A percentile compares a stretch with the other conserved stretches of the same genome.
These are phyloP conservation scores for Nymphaea colorata DNA, from an alignment of 164 flowering plant species.

Conservation along the genomic window DNA sequence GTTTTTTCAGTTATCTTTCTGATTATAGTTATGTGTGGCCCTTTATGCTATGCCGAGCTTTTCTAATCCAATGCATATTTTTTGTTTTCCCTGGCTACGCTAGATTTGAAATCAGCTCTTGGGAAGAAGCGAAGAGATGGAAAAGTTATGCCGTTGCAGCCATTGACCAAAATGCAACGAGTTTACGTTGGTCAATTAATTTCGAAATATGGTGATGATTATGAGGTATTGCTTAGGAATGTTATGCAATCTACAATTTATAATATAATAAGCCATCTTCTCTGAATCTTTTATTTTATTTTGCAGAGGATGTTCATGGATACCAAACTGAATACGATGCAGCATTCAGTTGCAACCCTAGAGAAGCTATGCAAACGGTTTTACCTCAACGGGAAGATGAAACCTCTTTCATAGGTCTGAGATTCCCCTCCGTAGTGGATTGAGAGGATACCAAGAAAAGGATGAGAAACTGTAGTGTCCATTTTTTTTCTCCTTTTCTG, in stretches of 20 bases:
- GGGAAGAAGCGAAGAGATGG: conserved; percentile 91
- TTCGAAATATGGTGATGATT: conserved; percentile 75
- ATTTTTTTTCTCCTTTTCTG: too few species aligned
- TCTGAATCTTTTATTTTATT: neutral
- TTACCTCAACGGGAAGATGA: conserved; percentile 28
- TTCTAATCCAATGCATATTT: too few species aligned
- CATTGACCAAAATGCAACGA: conserved; percentile 67
- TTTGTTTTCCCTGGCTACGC: too few species aligned
- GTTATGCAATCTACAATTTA: neutral
- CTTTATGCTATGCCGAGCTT: too few species aligned
- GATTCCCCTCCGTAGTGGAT: too few species aligned
- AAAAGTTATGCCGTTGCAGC: conserved; percentile 46
- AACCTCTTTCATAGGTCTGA: conserved; percentile 15
- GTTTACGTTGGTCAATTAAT: conserved; percentile 41
- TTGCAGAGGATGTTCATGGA: conserved; percentile 87
- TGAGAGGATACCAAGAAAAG: too few species aligned
- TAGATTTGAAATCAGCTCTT: conserved; percentile 74
- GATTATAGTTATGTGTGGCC: too few species aligned
- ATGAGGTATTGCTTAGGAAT: conserved; percentile 34
- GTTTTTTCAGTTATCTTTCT: too few species aligned
- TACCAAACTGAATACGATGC: conserved; percentile 68
- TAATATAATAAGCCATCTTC: neutral
- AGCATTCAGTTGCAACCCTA: conserved; percentile 69
- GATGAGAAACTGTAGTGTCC: too few species aligned
- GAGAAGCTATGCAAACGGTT: conserved; percentile 72